Base-by-base conservation (phyloP, 169 alveolate genomes). In the Cryptosporidium bovis region DNA sequence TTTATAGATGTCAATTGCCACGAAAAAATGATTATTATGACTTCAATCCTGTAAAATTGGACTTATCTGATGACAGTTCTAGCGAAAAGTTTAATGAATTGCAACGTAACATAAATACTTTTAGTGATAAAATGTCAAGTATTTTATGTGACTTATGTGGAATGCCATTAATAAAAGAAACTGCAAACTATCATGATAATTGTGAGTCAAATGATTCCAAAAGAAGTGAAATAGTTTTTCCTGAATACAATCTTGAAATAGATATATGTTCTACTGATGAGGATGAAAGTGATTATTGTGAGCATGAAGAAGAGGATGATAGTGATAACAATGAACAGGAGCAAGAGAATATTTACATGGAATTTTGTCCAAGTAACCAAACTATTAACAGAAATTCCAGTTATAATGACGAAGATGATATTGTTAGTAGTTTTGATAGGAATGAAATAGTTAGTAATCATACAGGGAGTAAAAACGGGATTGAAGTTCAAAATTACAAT, bases 21-120 rank as follows among this genome's bases (percentile, higher is more conserved):
- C 40, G 87, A 36, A 77, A 34, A 34, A 77, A 77, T 60, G 77
- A 56, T 13, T 77, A 60, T 27, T 77, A 77, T 33, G 87, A 77
- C 12, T 60, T 24, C 24, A 60, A 77, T 77, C 87, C 87, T 3
- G 65, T 40, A 27, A 53, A 31, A 34, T 27, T 69, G 50, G 31
- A 31, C 13, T 24, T 12, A n/a, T 36, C 55, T 12, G 55, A 56
- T 13, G 18, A 53, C 18, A 33, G 12, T 40, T 40, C 10, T 40
- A 8, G 10, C 10, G 48, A 40, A 8, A 40, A 1, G 10, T 40
- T 40, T 6, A 40, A 1, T 3, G 48, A 40, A 8, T 8, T 40
- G 4, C 13, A 40, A 40, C 48, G 4, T 40, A 40, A 40, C 10
- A 6, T 40, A 55, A 27, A 55, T 8, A 13, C 6, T 27, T 62